Evolutionary conservation across 2,329 filamentous ascomycete genomes (phyloP), one percentile per base, ranked within the genome.

Genomic region (Orbilia ellipsospora): DNA sequence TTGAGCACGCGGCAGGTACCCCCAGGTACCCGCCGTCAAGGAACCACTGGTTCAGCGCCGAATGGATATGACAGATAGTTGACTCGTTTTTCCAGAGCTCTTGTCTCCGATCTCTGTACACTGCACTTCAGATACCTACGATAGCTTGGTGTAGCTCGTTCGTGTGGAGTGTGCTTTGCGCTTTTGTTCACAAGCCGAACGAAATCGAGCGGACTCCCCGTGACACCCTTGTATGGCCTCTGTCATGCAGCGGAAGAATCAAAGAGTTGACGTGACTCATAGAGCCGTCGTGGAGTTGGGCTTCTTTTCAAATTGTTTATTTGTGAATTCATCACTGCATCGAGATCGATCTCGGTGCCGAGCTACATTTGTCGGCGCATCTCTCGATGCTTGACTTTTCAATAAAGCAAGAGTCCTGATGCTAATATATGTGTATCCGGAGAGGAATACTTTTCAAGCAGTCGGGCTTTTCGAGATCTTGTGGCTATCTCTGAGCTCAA

Each of bases 121-220:
- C 23, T 23, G 23, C 23, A 23, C 23, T 4, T 23, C 4, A 4
- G 23, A 23, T 23, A 23, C 23, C 23, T 23, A 23, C 4, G 62
- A 62, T 20, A 63, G 45, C 15, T 50, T 63, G 50, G 23, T 23
- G 57, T 54, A 50, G 42, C 10, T 44, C n/a, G n/a, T 23, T 42
- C 68, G 44, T 61, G 64, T 68, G 59, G 63, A 57, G 44, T 57
- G 50, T 16, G 63, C 7, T 69, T 68, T 75, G 72, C 72, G 23
- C 64, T 75, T 75, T 75, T 75, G 72, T 75, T 31, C 20, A 20
- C n/a, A 26, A 61, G 61, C 54, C 50, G 44, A 61, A 40, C 26
- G 28, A 65, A 59, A 68, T 64, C n/a, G n/a, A 61, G 61, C 68
- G 72, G 72, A 16, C 44, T 64, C 42, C 72, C 72, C 72, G 64